Conservation (phyloP, 2,329 filamentous ascomycete genomes). For the Tolypocladium tundrense region DNA sequence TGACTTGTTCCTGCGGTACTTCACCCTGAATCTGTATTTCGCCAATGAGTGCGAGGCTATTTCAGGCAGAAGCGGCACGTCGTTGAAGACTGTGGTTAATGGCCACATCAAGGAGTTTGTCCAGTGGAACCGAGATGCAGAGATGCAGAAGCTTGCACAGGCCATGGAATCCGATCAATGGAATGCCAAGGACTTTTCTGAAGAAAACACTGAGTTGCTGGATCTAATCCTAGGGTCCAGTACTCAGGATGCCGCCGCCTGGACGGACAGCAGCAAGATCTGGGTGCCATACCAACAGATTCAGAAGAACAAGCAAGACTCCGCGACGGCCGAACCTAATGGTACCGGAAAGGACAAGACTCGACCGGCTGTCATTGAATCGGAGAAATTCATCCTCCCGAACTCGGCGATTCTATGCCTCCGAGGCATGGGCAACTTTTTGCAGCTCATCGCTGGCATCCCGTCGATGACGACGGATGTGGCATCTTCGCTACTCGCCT, state of each 20-base stretch:
- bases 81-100: slow-evolving; percentile 71
- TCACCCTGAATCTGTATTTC: slow-evolving; percentile 72
- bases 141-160: slow-evolving; percentile 65
- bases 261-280: slow-evolving; percentile 51
- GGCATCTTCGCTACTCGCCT: slow-evolving; percentile 67
- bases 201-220: slow-evolving; percentile 50
- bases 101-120: slow-evolving; percentile 75
- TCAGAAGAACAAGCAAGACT: slow-evolving; percentile 21
- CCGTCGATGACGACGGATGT: slow-evolving; percentile 84
- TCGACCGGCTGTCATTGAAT: slow-evolving; percentile 68
- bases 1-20: slow-evolving; percentile 67
- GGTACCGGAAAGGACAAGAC: slow-evolving; percentile 50
- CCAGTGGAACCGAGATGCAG: slow-evolving; percentile 56
- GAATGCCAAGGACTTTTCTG: slow-evolving; percentile 66
- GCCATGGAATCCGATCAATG: slow-evolving; percentile 74
- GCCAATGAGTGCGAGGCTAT: slow-evolving; percentile 81
- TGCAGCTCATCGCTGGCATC: slow-evolving; percentile 73
- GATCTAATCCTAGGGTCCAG: slow-evolving; percentile 57
- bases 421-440: slow-evolving; percentile 69
- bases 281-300: slow-evolving; percentile 39
- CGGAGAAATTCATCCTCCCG: slow-evolving; percentile 77
- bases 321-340: slow-evolving; percentile 31
- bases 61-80: slow-evolving; percentile 65
- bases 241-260: slow-evolving; percentile 57
- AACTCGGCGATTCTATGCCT: slow-evolving; percentile 75